phyloP scores from a whole-genome alignment of 148 eudicot species.

The Cornus florida region DNA sequence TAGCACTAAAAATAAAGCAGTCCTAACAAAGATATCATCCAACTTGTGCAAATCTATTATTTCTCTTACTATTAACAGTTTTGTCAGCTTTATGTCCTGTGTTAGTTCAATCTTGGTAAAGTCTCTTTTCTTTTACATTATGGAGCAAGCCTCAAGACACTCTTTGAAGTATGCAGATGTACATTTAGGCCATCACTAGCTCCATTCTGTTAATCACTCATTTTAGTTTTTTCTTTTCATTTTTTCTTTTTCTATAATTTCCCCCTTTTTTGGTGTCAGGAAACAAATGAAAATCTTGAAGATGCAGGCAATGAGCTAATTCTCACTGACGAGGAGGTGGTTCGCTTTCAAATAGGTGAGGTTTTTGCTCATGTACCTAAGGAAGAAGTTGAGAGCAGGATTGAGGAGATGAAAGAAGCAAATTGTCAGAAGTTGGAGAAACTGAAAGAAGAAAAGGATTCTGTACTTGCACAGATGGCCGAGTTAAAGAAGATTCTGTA shows the following conservation, averaged over 20 bases:
- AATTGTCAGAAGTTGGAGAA: slow-evolving; percentile 69
- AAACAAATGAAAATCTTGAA: slow-evolving; percentile 77
- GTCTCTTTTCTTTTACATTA: not conserved
- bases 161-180: not conserved
- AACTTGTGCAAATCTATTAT: not conserved
- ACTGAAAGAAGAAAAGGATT: slow-evolving; percentile 82
- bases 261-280: slow-evolving; percentile 36
- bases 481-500: slow-evolving; percentile 82
- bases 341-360: slow-evolving; percentile 97
- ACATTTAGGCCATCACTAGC: not conserved
- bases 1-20: not conserved
- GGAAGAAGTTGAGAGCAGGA: slow-evolving; percentile 84
- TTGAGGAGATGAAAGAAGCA: slow-evolving; percentile 76
- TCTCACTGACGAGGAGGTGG: slow-evolving; percentile 80
- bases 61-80: not conserved
- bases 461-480: slow-evolving; percentile 73
- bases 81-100: not conserved
- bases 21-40: not conserved
- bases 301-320: slow-evolving; percentile 93
- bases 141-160: not conserved
- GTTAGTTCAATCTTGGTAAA: not conserved
- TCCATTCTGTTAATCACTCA: not conserved
- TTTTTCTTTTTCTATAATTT: too few species aligned
- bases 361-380: slow-evolving; percentile 89
- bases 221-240: slow-evolving; percentile 2